phyloP scores from a whole-genome alignment of 768 basidiomycete species.

The Suillus variegatus region DNA sequence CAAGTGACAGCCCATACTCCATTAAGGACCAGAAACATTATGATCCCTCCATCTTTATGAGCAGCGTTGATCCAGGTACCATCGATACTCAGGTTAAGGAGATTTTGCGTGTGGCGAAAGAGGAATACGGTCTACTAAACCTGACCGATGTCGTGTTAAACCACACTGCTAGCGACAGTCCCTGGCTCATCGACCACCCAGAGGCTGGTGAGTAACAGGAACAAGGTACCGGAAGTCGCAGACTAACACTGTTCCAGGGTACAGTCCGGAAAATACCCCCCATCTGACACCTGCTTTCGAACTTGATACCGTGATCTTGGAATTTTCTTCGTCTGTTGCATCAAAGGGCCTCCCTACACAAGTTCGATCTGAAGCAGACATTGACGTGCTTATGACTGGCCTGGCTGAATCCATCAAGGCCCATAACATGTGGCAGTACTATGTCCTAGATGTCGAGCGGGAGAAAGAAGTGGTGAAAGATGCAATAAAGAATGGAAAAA shows the following conservation, averaged over 20 bases:
- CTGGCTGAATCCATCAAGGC: slow-evolving; percentile 61
- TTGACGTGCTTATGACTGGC: slow-evolving; percentile 64
- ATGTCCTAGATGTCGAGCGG: slow-evolving; percentile 73
- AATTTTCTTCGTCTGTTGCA: slow-evolving; percentile 70
- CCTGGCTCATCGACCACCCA: slow-evolving; percentile 91
- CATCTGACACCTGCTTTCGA: slow-evolving; percentile 93
- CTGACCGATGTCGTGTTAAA: slow-evolving; percentile 97
- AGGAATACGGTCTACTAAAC: slow-evolving; percentile 86
- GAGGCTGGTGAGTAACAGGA: slow-evolving; percentile 72
- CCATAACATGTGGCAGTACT: slow-evolving; percentile 90
- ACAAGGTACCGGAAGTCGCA: neutral
- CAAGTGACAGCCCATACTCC: slow-evolving; percentile 90
- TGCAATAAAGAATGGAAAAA: slow-evolving; percentile 33
- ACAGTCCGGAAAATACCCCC: slow-evolving; percentile 87
- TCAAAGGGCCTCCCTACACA: slow-evolving; percentile 70
- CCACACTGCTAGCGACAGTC: slow-evolving; percentile 93
- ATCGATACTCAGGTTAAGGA: slow-evolving; percentile 61
- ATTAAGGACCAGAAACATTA: slow-evolving; percentile 86
- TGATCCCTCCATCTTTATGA: slow-evolving; percentile 70
- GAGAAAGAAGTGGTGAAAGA: slow-evolving; percentile 58
- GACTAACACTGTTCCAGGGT: slow-evolving; percentile 53
- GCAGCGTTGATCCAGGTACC: slow-evolving; percentile 42
- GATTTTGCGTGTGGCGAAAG: slow-evolving; percentile 68
- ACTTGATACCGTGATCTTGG: slow-evolving; percentile 82
- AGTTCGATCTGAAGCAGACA: slow-evolving; percentile 65